phyloP scores from a whole-genome alignment of 805 yeast species.

The Peterozyma toletana region DNA sequence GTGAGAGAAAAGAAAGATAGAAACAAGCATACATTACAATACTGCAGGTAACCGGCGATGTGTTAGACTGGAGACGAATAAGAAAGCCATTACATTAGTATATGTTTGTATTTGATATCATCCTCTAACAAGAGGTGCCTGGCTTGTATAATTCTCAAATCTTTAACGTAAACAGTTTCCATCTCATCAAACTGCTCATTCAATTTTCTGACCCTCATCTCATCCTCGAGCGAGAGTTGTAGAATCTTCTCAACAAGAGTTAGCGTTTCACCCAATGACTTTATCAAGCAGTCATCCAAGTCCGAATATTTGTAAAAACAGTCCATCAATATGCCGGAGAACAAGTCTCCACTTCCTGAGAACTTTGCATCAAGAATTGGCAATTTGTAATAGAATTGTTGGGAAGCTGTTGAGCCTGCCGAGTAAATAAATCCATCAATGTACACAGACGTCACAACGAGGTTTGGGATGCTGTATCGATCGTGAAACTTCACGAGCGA shows the following conservation, averaged over 20 bases:
- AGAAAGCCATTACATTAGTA: too few relatives aligned
- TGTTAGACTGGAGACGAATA: too few relatives aligned
- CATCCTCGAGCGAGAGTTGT: slow-evolving; percentile 21
- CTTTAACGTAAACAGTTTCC: slow-evolving; percentile 27
- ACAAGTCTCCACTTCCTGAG: slow-evolving; percentile 93
- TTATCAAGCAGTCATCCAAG: slow-evolving; percentile 10
- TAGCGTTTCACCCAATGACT: slow-evolving; percentile 32
- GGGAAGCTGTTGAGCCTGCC: slow-evolving; percentile 1
- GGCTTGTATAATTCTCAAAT: slow-evolving; percentile 37
- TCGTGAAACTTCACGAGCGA: slow-evolving; percentile 46
- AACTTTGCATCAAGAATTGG: slow-evolving; percentile 73
- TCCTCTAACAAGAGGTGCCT: slow-evolving; percentile 18
- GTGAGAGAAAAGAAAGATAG: too few relatives aligned
- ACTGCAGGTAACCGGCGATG: too few relatives aligned
- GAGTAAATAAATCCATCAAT: slow-evolving; percentile 6
- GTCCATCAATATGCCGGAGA: slow-evolving; percentile 72
- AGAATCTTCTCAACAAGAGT: slow-evolving; percentile 34
- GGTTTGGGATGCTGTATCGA: slow-evolving; percentile 42
- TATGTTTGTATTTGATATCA: neutral
- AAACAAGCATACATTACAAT: too few relatives aligned
- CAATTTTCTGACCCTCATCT: neutral
- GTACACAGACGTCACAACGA: slow-evolving; percentile 60
- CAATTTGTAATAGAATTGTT: slow-evolving; percentile 31
- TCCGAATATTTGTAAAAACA: slow-evolving; percentile 22
- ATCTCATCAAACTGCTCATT: neutral